Percentiles rank a stretch among this genome's conserved stretches.
These are phyloP conservation scores for Dictyophora rubrovolvata DNA, from an alignment of 768 basidiomycete genomes.

Conservation along the genomic window DNA sequence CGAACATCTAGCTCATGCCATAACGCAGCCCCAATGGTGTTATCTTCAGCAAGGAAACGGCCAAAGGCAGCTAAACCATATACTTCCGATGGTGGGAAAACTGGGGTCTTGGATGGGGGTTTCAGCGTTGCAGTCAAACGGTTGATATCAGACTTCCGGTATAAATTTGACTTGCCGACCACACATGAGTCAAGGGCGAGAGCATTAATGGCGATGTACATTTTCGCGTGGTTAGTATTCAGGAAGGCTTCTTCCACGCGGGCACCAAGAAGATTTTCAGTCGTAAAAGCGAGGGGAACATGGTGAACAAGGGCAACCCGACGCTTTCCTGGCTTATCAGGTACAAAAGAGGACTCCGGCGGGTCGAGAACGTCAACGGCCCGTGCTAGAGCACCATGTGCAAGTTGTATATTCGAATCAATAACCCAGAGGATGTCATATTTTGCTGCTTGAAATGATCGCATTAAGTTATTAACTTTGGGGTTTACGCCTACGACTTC, in stretches of 20 bases:
- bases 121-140: slow-evolving; percentile 58
- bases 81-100: slow-evolving; percentile 15
- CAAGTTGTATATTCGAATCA: slow-evolving; percentile 86
- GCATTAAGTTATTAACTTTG: slow-evolving; percentile 93
- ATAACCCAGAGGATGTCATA: slow-evolving; percentile 94
- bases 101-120: slow-evolving; percentile 25
- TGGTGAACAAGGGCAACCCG: slow-evolving; percentile 88
- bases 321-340: slow-evolving; percentile 22
- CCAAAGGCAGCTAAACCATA: slow-evolving; percentile 71
- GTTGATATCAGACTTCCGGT: slow-evolving; percentile 81
- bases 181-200: slow-evolving; percentile 89
- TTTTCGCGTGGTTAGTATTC: slow-evolving; percentile 96
- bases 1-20: slow-evolving; percentile 89
- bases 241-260: slow-evolving; percentile 87
- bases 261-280: slow-evolving; percentile 63
- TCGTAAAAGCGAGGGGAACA: slow-evolving; percentile 78
- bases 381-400: slow-evolving; percentile 69
- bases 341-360: slow-evolving; percentile 20
- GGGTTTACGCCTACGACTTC: slow-evolving; percentile 86
- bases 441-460: slow-evolving; percentile 67
- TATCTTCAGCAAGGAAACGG: slow-evolving; percentile 91
- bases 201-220: slow-evolving; percentile 92
- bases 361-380: slow-evolving; percentile 68
- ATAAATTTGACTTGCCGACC: slow-evolving; percentile 92
- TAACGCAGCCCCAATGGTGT: slow-evolving; percentile 86